A percentile compares a stretch with the other conserved stretches of the same genome.
These are phyloP conservation scores for Castanopsis chinensis DNA, from an alignment of 306 rosid genomes.

Conservation along the genomic window DNA sequence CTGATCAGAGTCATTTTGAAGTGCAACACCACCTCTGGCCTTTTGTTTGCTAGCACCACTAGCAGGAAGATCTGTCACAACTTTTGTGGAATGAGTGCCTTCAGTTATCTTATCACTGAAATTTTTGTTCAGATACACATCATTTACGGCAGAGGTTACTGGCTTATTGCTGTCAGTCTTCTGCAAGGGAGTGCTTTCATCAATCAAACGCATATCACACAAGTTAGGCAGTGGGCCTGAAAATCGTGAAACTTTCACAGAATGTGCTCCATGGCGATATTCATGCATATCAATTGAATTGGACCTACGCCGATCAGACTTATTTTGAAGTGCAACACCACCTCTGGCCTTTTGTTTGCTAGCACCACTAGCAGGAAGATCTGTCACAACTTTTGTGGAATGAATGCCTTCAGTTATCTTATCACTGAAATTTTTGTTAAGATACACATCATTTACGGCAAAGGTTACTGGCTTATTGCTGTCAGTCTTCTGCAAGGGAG, in stretches of 20 bases:
- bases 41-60: constrained; percentile 44
- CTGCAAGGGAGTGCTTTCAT: constrained; percentile 21
- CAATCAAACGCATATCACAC: constrained; percentile 53
- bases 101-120: constrained; percentile 25
- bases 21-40: constrained; percentile 30
- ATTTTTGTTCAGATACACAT: constrained; percentile 21
- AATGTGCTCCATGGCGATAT: constrained; percentile 35
- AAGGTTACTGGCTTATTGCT: no score
- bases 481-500: no score
- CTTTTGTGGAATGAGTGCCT: constrained; percentile 18
- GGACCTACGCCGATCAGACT: constrained; percentile 34
- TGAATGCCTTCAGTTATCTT: constrained; percentile 20
- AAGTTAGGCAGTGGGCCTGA: constrained; percentile 29
- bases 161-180: no score
- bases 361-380: constrained; percentile 38
- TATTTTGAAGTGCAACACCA: constrained; percentile 36
- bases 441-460: not conserved
- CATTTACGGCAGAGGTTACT: no score
- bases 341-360: constrained; percentile 39
- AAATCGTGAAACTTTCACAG: constrained; percentile 36
- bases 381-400: constrained; percentile 21
- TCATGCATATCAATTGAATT: constrained; percentile 42
- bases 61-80: constrained; percentile 28
- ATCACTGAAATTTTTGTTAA: constrained; percentile 23
- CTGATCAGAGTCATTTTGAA: constrained; percentile 35